A percentile compares a stretch with the other conserved stretches of the same genome.
Conservation (phyloP, 108 stramenopile species). For the Cyclotella choctawhatcheeana region DNA sequence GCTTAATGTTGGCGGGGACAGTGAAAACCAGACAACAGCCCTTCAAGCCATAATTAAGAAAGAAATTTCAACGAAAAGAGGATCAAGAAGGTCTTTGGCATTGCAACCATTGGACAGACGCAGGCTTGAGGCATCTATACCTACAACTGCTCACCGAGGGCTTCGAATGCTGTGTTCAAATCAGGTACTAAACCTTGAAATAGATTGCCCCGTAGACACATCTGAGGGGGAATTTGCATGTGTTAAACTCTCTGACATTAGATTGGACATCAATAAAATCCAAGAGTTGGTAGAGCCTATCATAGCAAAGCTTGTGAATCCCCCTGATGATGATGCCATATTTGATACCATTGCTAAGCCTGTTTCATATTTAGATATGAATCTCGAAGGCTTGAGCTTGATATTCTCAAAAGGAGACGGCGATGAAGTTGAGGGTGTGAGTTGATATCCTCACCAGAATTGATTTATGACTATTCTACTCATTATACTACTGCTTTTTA, state of each 20-base stretch:
- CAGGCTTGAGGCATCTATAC: conserved; percentile 21
- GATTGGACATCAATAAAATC: conserved; percentile 2
- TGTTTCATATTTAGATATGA: too few species aligned
- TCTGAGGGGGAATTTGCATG: conserved; percentile 13
- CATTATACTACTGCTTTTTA: too few species aligned
- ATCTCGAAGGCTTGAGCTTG: too few species aligned
- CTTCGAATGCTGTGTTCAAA: conserved; percentile 19
- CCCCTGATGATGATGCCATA: too few species aligned
- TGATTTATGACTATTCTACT: too few species aligned
- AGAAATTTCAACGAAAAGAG: background rate
- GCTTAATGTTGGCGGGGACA: background rate
- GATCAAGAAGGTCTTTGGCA: too few species aligned
- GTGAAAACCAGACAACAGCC: background rate
- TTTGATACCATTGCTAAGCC: too few species aligned
- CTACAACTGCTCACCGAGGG: conserved; percentile 16
- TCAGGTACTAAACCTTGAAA: background rate
- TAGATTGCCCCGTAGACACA: conserved; percentile 14
- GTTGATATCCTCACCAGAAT: too few species aligned
- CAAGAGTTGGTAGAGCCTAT: conserved; percentile 7
- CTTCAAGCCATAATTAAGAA: background rate
- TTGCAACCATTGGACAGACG: conserved; percentile 18
- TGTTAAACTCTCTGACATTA: conserved; percentile 11
- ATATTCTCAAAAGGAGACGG: too few species aligned
- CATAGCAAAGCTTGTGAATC: conserved; percentile 5
- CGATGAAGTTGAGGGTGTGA: too few species aligned